A percentile compares a stretch with the other conserved stretches of the same genome.
phyloP scores from a whole-genome alignment of 2,329 filamentous ascomycete genomes.

The Exophiala oligosperma region DNA sequence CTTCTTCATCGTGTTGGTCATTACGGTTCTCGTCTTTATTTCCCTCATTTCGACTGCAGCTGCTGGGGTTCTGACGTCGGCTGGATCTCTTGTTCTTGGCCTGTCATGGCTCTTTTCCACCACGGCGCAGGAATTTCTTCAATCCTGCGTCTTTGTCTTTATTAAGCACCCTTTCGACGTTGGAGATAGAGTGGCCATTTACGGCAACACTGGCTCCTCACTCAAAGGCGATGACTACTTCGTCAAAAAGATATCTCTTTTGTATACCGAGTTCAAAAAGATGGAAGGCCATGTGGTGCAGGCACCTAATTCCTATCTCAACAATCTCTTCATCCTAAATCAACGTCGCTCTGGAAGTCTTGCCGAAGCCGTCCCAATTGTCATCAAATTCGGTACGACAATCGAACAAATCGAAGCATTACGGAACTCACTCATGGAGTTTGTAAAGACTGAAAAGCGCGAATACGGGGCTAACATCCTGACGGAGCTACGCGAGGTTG shows the following conservation, averaged over 20 bases:
- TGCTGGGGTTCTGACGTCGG: constrained; percentile 85
- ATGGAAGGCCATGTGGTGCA: constrained; percentile 97
- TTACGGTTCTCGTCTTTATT: constrained; percentile 82
- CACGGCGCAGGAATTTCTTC: constrained; percentile 90
- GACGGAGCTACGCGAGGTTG: constrained; percentile 77
- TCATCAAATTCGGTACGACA: constrained; percentile 86
- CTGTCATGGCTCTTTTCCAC: constrained; percentile 90
- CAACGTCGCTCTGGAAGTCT: constrained; percentile 86
- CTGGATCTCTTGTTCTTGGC: constrained; percentile 82
- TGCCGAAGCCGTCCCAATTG: constrained; percentile 79
- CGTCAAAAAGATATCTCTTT: constrained; percentile 86
- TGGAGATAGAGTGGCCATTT: constrained; percentile 87
- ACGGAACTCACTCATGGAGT: constrained; percentile 77
- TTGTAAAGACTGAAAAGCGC: constrained; percentile 80
- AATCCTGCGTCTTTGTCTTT: constrained; percentile 93
- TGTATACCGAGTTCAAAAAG: constrained; percentile 98
- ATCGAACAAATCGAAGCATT: constrained; percentile 80
- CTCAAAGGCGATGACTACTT: constrained; percentile 85
- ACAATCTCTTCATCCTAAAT: constrained; percentile 91
- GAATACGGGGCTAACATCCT: constrained; percentile 86
- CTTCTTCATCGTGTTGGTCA: constrained; percentile 78
- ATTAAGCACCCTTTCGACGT: constrained; percentile 98
- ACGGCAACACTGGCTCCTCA: constrained; percentile 76
- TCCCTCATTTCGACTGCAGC: constrained; percentile 87
- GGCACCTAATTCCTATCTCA: constrained; percentile 90